These are phyloP conservation scores for Botrytis porri DNA, from an alignment of 2,329 filamentous ascomycete species.

Conservation along the genomic window DNA sequence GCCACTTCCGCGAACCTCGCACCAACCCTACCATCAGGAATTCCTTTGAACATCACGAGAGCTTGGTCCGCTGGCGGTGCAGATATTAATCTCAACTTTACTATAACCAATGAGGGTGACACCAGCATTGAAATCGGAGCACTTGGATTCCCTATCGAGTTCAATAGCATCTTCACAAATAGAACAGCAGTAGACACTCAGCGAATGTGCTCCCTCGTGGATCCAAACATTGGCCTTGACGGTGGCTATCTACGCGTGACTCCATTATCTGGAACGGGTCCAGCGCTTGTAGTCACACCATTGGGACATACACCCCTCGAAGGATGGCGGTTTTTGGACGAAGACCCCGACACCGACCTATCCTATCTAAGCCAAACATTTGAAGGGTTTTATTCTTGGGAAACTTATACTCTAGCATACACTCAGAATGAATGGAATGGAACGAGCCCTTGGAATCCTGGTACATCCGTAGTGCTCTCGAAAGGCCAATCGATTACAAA, in stretches of 20 bases:
- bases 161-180: constrained; percentile 60
- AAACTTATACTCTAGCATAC: constrained; percentile 52
- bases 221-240: constrained; percentile 59
- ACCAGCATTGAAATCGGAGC: constrained; percentile 51
- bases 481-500: constrained; percentile 47
- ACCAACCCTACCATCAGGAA: constrained; percentile 42
- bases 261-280: constrained; percentile 51
- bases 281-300: constrained; percentile 48
- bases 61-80: constrained; percentile 49
- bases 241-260: constrained; percentile 55
- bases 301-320: constrained; percentile 50
- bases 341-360: constrained; percentile 43
- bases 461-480: constrained; percentile 46
- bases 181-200: constrained; percentile 49
- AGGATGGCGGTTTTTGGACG: constrained; percentile 52
- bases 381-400: constrained; percentile 61
- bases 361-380: constrained; percentile 54
- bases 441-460: constrained; percentile 52
- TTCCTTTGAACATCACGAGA: constrained; percentile 47
- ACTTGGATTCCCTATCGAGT: constrained; percentile 57
- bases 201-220: constrained; percentile 51
- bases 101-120: constrained; percentile 45
- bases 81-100: constrained; percentile 52
- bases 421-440: constrained; percentile 54
- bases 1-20: constrained; percentile 42